Evolutionary conservation across 2,329 filamentous ascomycete species (phyloP).

Genomic region (Furcasterigmium sp.): DNA sequence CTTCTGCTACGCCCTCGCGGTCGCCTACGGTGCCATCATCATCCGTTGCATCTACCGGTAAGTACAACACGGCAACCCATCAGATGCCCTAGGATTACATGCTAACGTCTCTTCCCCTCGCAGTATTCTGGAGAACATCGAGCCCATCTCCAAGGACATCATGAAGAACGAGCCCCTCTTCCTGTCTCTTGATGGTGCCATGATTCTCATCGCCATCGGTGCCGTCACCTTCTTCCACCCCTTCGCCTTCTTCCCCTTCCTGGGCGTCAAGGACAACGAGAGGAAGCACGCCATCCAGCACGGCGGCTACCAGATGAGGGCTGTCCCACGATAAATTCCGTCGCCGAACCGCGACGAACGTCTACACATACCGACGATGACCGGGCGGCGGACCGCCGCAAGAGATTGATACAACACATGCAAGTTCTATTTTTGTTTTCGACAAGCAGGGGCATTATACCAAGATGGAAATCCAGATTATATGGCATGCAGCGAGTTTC

Average conservation of each 20-base stretch:
- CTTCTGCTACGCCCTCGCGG: slow-evolving; percentile 6
- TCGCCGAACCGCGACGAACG: no score
- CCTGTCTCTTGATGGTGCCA: not conserved
- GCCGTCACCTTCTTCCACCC: not conserved
- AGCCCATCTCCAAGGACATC: not conserved
- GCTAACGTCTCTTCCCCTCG: not conserved
- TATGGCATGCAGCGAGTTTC: no score
- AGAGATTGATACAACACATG: no score
- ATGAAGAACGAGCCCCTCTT: slow-evolving; percentile 1
- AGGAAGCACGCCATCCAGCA: no score
- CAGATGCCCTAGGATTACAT: not conserved
- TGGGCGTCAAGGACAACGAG: not conserved
- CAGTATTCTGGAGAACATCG: not conserved
- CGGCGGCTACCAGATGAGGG: no score
- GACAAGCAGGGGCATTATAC: no score
- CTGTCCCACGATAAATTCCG: no score
- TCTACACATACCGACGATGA: no score
- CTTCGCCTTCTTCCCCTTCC: slow-evolving; percentile 1
- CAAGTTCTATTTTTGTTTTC: no score
- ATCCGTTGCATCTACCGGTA: slow-evolving; percentile 12
- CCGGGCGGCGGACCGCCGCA: no score
- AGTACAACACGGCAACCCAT: not conserved
- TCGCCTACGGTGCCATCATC: slow-evolving; percentile 8
- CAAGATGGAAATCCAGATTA: no score
- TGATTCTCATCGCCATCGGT: not conserved